Evolutionary conservation across 768 basidiomycete genomes (phyloP).

Genomic region (Punctularia strigosozonata): DNA sequence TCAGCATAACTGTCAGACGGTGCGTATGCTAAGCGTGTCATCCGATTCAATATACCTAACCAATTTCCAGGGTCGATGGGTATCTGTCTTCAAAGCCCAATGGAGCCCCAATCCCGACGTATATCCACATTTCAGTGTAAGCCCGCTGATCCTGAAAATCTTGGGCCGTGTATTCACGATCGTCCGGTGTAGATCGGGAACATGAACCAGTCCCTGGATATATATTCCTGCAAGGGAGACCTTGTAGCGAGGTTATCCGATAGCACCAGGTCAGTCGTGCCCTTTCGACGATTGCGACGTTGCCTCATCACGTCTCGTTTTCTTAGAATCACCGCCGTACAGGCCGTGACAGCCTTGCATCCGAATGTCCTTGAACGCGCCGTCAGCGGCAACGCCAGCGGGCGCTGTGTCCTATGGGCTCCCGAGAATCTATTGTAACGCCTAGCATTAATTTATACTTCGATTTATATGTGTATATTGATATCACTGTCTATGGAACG

Average conservation of each 20-base stretch:
- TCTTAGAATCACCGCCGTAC: conserved; percentile 63
- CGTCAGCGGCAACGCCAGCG: conserved; percentile 69
- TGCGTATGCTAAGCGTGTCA: conserved; percentile 19
- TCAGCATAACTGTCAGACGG: conserved; percentile 73
- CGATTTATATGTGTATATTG: too few species aligned
- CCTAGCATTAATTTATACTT: too few species aligned
- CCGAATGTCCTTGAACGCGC: conserved; percentile 63
- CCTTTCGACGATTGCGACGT: background rate
- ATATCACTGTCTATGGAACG: too few species aligned
- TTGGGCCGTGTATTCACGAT: background rate
- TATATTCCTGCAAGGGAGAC: conserved; percentile 70
- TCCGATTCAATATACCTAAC: background rate
- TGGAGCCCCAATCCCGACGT: conserved; percentile 72
- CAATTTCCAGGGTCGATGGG: conserved; percentile 58
- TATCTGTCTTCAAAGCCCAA: conserved; percentile 65
- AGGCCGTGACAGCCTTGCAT: conserved; percentile 87
- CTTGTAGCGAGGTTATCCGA: conserved; percentile 54
- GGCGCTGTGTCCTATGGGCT: conserved; percentile 75
- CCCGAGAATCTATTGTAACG: too few species aligned
- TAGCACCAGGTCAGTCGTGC: conserved; percentile 30
- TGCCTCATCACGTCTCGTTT: background rate
- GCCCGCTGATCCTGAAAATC: conserved; percentile 10
- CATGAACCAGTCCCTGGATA: conserved; percentile 69
- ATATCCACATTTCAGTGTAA: conserved; percentile 76
- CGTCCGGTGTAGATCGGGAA: conserved; percentile 44